Base-by-base conservation (phyloP, 2,329 filamentous ascomycete genomes). In the Cladosporium sp. region DNA sequence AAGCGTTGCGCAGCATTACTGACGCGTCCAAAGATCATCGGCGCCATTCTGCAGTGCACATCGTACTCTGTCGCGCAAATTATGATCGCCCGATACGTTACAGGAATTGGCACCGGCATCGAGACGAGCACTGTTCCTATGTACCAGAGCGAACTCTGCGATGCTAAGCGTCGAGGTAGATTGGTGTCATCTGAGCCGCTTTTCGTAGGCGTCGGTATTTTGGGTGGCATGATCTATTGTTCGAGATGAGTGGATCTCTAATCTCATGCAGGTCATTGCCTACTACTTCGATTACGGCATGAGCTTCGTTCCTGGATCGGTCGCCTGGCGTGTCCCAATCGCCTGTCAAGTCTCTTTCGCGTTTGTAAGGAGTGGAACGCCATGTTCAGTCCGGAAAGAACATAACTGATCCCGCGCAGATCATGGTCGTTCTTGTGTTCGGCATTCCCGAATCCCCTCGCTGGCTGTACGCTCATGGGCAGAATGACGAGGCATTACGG, bases 71-170 rank as follows among this genome's bases (percentile, higher is more conserved):
- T 79, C 5, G 69, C 80, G 0, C 81, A 82, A 63, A 76, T 83
- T 65, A 78, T 83, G 40, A 75, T 82, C 8, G 83, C 80, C 2
- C 76, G 83, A 14, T 78, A 83, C 31, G 75, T 85, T 11, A 80
- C 83, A 0, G 83, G 83, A 5, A 69, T 83, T 10, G 82, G 82
- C 0, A 79, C 81, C 50, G 82, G 82, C 11, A 78, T 81, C 44
- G 77, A 81, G 67, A 83, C 80, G 3, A 78, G 76, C 0, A 83
- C 80, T 0, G 80, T 81, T 0, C 81, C 81, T 1, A 81, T 83
- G 53, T 79, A 77, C 55, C 75, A 77, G 53, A 69, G 69, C 37
- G 76, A 78, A 52, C 70, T 77, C 2, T 76, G 72, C 55, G 71
- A 77, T 49, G 74, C 74, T 7, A 69, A 74, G 53, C 71, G 72